Conservation (phyloP, 306 rosid genomes). For the Cicer chorassanicum region DNA sequence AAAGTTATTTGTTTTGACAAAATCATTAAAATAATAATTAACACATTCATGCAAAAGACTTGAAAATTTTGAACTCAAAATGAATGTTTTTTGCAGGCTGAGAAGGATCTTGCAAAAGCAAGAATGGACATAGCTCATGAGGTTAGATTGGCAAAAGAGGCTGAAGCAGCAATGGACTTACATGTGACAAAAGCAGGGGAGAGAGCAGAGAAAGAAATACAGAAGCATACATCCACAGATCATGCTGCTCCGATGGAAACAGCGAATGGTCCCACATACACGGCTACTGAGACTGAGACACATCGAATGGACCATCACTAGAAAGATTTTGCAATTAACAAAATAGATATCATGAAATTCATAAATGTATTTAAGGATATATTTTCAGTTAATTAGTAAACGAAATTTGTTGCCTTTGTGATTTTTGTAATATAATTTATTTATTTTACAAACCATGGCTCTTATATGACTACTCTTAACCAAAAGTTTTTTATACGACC, state of each 20-base stretch:
- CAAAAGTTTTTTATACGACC: too few species aligned
- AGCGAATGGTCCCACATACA: not conserved
- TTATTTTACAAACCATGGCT: too few species aligned
- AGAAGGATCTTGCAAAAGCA: slow-evolving; percentile 68
- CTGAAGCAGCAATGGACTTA: slow-evolving; percentile 67
- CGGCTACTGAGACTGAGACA: not conserved
- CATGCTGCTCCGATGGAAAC: not conserved
- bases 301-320: not conserved
- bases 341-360: not conserved
- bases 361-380: too few species aligned
- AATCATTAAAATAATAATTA: not conserved
- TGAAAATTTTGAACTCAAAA: not conserved
- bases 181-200: slow-evolving; percentile 65
- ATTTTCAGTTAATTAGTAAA: too few species aligned
- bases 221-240: slow-evolving; percentile 14
- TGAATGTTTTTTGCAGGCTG: slow-evolving; percentile 49
- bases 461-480: too few species aligned
- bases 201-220: slow-evolving; percentile 51
- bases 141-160: slow-evolving; percentile 77
- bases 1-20: too few species aligned
- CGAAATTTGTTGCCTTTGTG: too few species aligned
- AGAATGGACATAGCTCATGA: slow-evolving; percentile 71
- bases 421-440: too few species aligned
- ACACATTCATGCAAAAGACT: not conserved
- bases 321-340: too few species aligned